Conservation (phyloP, 768 basidiomycete species). For the Exidia glandulosa region DNA sequence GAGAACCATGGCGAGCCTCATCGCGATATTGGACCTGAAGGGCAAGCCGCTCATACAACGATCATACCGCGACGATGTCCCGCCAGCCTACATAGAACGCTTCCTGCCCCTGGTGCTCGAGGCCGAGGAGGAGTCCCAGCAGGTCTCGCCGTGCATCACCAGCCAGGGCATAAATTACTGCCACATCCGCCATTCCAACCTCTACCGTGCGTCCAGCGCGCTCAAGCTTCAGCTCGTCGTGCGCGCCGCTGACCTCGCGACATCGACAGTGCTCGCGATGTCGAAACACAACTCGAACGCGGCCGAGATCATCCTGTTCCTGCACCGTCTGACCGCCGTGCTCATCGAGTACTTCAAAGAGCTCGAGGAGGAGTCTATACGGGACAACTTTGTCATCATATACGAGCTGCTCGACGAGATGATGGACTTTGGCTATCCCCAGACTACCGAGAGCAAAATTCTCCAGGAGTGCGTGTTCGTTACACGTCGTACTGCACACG, state of each 20-base stretch:
- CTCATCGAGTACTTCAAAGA: slow-evolving; percentile 99
- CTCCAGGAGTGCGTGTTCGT: slow-evolving; percentile 67
- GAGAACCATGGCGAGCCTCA: slow-evolving; percentile 45
- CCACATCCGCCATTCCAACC: slow-evolving; percentile 96
- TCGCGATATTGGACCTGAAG: slow-evolving; percentile 96
- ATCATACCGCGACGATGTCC: slow-evolving; percentile 93
- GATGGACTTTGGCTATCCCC: slow-evolving; percentile 99
- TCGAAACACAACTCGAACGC: slow-evolving; percentile 95
- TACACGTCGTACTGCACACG: neutral
- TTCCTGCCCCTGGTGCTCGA: slow-evolving; percentile 91
- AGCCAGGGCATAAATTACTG: slow-evolving; percentile 94
- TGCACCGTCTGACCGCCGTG: slow-evolving; percentile 87
- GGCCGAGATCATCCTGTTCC: slow-evolving; percentile 90
- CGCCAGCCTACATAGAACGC: slow-evolving; percentile 77
- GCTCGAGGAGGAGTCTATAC: slow-evolving; percentile 95
- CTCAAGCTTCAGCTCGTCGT: neutral
- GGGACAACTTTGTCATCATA: slow-evolving; percentile 99
- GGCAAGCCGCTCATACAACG: slow-evolving; percentile 96
- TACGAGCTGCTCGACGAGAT: slow-evolving; percentile 99
- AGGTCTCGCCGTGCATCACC: slow-evolving; percentile 93
- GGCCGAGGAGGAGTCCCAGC: slow-evolving; percentile 93
- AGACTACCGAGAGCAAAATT: slow-evolving; percentile 99
- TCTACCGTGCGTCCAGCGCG: slow-evolving; percentile 62
- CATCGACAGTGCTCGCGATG: slow-evolving; percentile 69
- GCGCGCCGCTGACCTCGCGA: neutral